A percentile compares a stretch with the other conserved stretches of the same genome.
Conservation (phyloP, 768 basidiomycete genomes). For the Mycena epipterygia region DNA sequence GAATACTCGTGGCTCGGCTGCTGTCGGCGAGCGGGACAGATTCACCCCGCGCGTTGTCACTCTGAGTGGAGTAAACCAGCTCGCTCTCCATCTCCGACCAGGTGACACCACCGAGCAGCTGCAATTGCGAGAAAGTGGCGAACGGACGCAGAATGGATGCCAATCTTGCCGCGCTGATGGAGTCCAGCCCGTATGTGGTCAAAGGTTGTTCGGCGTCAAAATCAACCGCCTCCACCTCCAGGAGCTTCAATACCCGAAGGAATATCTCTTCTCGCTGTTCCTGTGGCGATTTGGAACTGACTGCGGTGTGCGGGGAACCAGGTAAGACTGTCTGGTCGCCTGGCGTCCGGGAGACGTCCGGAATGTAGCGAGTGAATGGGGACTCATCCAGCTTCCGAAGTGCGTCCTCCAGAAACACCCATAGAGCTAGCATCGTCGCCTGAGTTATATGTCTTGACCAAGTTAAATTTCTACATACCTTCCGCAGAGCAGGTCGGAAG, state of each 20-base stretch:
- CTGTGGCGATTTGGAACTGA: slow-evolving; percentile 19
- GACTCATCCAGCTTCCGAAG: slow-evolving; percentile 21
- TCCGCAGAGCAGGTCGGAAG: neutral
- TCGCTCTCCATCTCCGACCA: slow-evolving; percentile 15
- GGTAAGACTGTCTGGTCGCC: neutral
- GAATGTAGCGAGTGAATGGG: slow-evolving; percentile 30
- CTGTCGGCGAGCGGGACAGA: slow-evolving; percentile 1
- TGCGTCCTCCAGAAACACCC: slow-evolving; percentile 18
- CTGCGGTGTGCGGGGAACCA: no score
- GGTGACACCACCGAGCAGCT: slow-evolving; percentile 24
- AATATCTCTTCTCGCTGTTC: slow-evolving; percentile 14
- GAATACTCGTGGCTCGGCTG: slow-evolving; percentile 22
- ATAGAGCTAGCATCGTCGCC: slow-evolving; percentile 22
- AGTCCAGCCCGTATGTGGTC: slow-evolving; percentile 27
- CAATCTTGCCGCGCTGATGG: slow-evolving; percentile 22
- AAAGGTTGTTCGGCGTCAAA: slow-evolving; percentile 25
- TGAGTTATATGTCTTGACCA: no score
- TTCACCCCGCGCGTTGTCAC: no score
- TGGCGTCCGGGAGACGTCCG: slow-evolving; percentile 8
- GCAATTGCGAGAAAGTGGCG: slow-evolving; percentile 24
- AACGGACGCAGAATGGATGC: slow-evolving; percentile 24
- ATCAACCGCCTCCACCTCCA: slow-evolving; percentile 18
- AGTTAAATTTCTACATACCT: neutral
- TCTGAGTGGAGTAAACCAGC: slow-evolving; percentile 11
- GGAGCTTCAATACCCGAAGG: slow-evolving; percentile 18